Conservation (phyloP, 345 rosid genomes). For the sweet orange (Citrus sinensis) region DVS_A1.0 CM039163.1:2116501-2117000, state of each 20-base stretch:
- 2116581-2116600: not conserved
- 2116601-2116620: not conserved
- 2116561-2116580: not conserved
- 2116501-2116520: not conserved
- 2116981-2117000: no score
- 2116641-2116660: not conserved
- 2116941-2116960: no score
- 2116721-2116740: not conserved
- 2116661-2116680: not conserved
- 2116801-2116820: not conserved
- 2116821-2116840: not conserved
- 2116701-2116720: not conserved
- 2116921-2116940: accelerated
- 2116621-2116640: not conserved
- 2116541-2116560: not conserved
- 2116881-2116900: not conserved
- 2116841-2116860: not conserved
- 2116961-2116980: no score
- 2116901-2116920: no score
- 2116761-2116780: not conserved
- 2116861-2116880: not conserved
- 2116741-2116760: not conserved
- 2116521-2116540: not conserved
- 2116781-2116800: not conserved
- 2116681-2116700: not conserved